These are phyloP conservation scores for Leptomonas seymouri DNA, from an alignment of 208 protist genomes.

Conservation along the genomic window DNA sequence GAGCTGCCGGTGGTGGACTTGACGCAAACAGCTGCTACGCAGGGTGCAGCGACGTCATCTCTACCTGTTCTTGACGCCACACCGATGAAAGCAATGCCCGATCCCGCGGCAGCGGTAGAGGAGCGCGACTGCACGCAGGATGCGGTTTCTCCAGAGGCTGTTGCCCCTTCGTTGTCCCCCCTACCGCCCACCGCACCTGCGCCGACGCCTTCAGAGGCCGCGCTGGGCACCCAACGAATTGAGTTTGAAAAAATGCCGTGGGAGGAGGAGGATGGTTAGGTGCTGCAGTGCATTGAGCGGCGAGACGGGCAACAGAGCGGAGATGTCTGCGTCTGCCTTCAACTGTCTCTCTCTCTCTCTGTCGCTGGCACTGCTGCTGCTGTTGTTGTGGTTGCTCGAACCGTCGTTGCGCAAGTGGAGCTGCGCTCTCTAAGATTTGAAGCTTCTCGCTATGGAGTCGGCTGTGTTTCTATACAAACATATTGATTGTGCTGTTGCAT, in stretches of 20 bases:
- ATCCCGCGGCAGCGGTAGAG: background rate
- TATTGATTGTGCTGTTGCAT: no score
- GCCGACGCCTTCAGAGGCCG: background rate
- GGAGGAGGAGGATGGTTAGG: constrained; percentile 72
- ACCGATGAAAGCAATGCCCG: no score
- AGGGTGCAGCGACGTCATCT: background rate
- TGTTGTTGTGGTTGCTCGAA: no score
- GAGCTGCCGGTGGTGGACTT: background rate
- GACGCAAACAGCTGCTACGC: background rate
- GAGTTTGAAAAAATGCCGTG: constrained; percentile 87
- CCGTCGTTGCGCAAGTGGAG: no score
- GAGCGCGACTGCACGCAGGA: no score
- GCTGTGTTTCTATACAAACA: no score
- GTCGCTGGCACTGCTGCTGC: no score
- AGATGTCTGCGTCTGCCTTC: background rate
- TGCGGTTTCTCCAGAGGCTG: no score
- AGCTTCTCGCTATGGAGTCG: no score
- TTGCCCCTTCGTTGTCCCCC: background rate
- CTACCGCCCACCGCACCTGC: background rate
- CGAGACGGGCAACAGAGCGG: background rate
- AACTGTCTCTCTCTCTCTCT: constrained; percentile 14
- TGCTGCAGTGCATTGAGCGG: background rate
- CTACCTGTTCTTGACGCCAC: no score
- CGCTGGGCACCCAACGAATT: constrained; percentile 14
- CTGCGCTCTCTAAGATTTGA: no score